These are phyloP conservation scores for Paraphoma chrysanthemicola DNA, from an alignment of 2,329 filamentous ascomycete species.

Conservation along the genomic window DNA sequence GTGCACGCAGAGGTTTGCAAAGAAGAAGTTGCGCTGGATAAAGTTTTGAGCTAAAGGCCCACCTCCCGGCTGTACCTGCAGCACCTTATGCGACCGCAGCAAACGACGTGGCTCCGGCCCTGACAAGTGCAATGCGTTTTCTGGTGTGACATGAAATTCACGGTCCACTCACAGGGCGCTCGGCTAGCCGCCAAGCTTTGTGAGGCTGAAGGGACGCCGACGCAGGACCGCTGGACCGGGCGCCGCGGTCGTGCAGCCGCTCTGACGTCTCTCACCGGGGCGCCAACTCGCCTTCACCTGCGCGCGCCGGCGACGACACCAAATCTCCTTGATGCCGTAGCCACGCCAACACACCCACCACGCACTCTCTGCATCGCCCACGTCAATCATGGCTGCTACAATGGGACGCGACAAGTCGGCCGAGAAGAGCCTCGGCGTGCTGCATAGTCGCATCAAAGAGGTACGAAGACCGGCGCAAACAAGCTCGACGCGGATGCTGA, in stretches of 20 bases:
- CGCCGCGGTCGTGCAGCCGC: constrained; percentile 13
- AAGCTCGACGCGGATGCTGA: constrained; percentile 18
- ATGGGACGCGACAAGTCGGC: constrained; percentile 59
- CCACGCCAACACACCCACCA: constrained; percentile 12
- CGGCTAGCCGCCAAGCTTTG: constrained; percentile 29
- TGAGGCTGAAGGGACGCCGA: constrained; percentile 28
- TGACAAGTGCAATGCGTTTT: neutral
- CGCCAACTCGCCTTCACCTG: constrained; percentile 13
- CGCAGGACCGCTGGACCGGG: constrained; percentile 18
- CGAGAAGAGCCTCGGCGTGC: constrained; percentile 67
- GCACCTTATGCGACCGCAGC: neutral
- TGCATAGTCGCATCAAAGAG: constrained; percentile 73
- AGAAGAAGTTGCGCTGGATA: neutral
- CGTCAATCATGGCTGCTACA: constrained; percentile 21
- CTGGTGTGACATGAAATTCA: constrained; percentile 3
- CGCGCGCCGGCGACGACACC: neutral
- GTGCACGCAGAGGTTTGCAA: neutral
- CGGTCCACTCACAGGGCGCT: constrained; percentile 22
- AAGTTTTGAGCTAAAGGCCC: neutral
- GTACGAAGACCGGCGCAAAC: constrained; percentile 52
- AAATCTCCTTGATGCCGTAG: constrained; percentile 17
- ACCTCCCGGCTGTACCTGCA: neutral
- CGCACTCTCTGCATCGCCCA: constrained; percentile 1
- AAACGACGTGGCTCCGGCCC: neutral
- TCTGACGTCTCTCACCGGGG: constrained; percentile 34